Base-by-base conservation (phyloP, 768 basidiomycete genomes). In the Lactarius pseudohatsudake region DNA sequence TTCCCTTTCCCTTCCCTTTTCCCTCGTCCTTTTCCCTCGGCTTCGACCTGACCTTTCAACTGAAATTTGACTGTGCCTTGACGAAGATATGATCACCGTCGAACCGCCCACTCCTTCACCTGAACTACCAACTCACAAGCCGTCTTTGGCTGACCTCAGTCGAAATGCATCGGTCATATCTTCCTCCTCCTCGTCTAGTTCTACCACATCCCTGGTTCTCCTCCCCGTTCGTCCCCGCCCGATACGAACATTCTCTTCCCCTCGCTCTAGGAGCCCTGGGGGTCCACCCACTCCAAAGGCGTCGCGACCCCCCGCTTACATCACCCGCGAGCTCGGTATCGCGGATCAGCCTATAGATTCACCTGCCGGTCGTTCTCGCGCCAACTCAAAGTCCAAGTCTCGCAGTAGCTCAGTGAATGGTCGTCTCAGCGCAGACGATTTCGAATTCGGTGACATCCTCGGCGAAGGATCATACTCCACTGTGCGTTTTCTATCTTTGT, bases 401-500 rank as follows among this genome's bases (percentile, higher is more conserved):
- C 77, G 79, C 56, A 84, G 81, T 57, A 80, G 77, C 61, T 83
- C 82, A 32, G 79, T 79, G 5, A 82, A 80, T 70, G 79, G 77
- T 28, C 77, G 81, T 56, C 67, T 77, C 36, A 79, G 81, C 1
- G 79, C 82, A 0, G 83, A 85, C 57, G 90, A 92, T 76, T 92
- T 92, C 72, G 82, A 85, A 64, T 89, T 92, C 71, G 87, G 87
- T 4, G 80, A 85, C 38, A 82, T 85, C n/a, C 80, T 93, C 3
- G 91, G 91, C 22, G 89, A 91, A 74, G 92, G 92, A 22, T 90
- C 90, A 11, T 94, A 91, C 74, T 92, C 90, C 26, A 89, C 88
- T 8, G 92, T 91, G 74, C 72, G 86, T 81, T 6, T 43, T 15
- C 30, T 59, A 16, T n/a, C 60, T 28, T 18, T 40, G 16, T 3